Base-by-base conservation (phyloP, 116 monocot genomes). In the Papilionanthe hybrid region DNA sequence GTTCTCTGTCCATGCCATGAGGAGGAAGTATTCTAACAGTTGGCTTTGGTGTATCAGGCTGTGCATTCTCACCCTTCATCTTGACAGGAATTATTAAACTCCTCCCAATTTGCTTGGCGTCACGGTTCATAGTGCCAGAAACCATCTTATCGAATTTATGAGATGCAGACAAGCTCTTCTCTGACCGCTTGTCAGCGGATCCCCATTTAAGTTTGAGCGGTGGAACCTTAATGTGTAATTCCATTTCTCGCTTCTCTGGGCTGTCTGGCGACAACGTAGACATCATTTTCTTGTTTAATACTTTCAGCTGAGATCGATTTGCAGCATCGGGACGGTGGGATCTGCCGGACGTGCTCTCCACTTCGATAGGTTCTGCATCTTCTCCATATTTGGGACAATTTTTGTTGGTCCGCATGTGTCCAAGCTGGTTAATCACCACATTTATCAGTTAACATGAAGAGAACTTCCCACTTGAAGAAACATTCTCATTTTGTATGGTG, bases 391-490 rank as follows among this genome's bases (percentile, higher is more conserved):
- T 97, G 18, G 97, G 97, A 81, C 97, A 97, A 83, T 94, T 89
- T 79, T 97, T 97, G 84, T 97, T 97, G 75, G 97, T 97, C 66
- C 94, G 82, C 97, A 97, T 97, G 86, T 97, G 97, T 18, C 97
- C 97, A 74, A 83, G 72, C 97, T 97, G 88, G 69, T 78, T 1
- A 29, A 85, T 68, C 11, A 86, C 0, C 86, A 78, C 44, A 47
- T 22, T 37, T 41, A 37, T 79, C 30, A 75, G 78, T 78, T 75
- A 89, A 17, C 29, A 42, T 18, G 44, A 79, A 57, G 32, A 58
- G 37, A 69, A 20, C 63, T 32, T 69, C 25, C 3, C 29, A 72
- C 65, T 53, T 73, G 15, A 47, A 50, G 57, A 73, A 37, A 80
- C 44, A 41, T 69, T 58, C 44, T 17, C 0, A 42, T 37, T 28